These are phyloP conservation scores for Aureobasidium lini DNA, from an alignment of 2,329 filamentous ascomycete genomes.

Conservation along the genomic window DNA sequence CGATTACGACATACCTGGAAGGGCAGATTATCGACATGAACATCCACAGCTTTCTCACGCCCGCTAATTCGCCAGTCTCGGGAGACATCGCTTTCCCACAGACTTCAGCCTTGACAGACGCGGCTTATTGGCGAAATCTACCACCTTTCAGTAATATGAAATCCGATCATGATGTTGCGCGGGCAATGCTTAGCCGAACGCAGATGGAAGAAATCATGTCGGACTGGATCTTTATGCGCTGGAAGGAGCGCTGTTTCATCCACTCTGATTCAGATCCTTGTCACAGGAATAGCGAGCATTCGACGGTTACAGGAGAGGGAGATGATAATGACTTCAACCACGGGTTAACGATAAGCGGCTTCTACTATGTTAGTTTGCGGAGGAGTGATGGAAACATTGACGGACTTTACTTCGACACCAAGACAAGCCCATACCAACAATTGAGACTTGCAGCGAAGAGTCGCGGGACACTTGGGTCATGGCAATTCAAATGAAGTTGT, in stretches of 20 bases:
- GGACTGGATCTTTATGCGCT: conserved; percentile 50
- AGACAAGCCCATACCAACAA: conserved; percentile 47
- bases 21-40: conserved; percentile 60
- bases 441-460: conserved; percentile 36
- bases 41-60: conserved; percentile 44
- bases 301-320: conserved; percentile 17
- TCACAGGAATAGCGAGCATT: conserved; percentile 1
- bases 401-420: conserved; percentile 49
- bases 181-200: conserved; percentile 35
- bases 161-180: conserved; percentile 34
- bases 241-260: conserved; percentile 48
- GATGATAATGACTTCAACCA: conserved; percentile 28
- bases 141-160: conserved; percentile 26
- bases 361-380: conserved; percentile 46
- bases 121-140: conserved; percentile 43
- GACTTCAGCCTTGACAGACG: conserved; percentile 35
- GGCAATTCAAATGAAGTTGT: conserved; percentile 29
- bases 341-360: conserved; percentile 47
- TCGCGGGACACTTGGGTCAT: conserved; percentile 30
- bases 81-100: conserved; percentile 14
- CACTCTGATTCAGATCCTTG: conserved; percentile 24
- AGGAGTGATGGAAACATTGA: conserved; percentile 41
- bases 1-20: conserved; percentile 59
- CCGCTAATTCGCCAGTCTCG: conserved; percentile 17
- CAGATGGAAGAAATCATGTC: conserved; percentile 32